Conservation (phyloP, 345 rosid species). For the Sisymbrium altissimum region DNA sequence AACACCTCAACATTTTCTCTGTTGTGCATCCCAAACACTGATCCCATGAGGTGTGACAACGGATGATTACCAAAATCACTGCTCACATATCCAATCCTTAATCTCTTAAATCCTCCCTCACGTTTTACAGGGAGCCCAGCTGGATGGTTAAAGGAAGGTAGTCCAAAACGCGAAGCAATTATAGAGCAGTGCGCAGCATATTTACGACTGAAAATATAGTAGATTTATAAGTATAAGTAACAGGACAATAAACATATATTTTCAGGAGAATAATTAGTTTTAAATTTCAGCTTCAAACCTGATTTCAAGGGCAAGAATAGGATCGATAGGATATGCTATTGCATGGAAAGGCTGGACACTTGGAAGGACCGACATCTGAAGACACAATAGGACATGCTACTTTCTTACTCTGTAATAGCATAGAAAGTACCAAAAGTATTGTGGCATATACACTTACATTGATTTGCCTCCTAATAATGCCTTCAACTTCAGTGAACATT, state of each 20-base stretch:
- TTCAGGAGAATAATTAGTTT: background rate
- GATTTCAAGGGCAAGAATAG: slow-evolving; percentile 93
- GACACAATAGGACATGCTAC: slow-evolving; percentile 7
- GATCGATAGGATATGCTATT: slow-evolving; percentile 94
- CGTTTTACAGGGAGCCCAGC: slow-evolving; percentile 56
- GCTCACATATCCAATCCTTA: slow-evolving; percentile 93
- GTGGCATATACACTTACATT: slow-evolving; percentile 42
- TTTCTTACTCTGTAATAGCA: slow-evolving; percentile 1
- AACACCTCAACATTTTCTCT: slow-evolving; percentile 84
- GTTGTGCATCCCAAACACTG: slow-evolving; percentile 98
- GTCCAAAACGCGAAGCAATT: slow-evolving; percentile 82
- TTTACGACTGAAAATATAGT: slow-evolving; percentile 61
- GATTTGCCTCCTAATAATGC: slow-evolving; percentile 79
- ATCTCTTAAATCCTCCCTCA: slow-evolving; percentile 61
- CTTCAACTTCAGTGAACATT: slow-evolving; percentile 85
- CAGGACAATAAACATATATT: background rate
- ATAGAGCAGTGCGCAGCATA: slow-evolving; percentile 93
- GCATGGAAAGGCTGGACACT: slow-evolving; percentile 99
- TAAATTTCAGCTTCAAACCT: slow-evolving; percentile 45
- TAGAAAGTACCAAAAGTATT: background rate
- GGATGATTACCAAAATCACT: slow-evolving; percentile 99
- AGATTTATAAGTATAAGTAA: slow-evolving; percentile 2
- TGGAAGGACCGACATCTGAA: slow-evolving; percentile 86
- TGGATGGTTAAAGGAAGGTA: slow-evolving; percentile 72
- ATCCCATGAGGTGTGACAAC: slow-evolving; percentile 97